Conservation (phyloP, 2,329 filamentous ascomycete species). For the Corinectria fuckeliana region DNA sequence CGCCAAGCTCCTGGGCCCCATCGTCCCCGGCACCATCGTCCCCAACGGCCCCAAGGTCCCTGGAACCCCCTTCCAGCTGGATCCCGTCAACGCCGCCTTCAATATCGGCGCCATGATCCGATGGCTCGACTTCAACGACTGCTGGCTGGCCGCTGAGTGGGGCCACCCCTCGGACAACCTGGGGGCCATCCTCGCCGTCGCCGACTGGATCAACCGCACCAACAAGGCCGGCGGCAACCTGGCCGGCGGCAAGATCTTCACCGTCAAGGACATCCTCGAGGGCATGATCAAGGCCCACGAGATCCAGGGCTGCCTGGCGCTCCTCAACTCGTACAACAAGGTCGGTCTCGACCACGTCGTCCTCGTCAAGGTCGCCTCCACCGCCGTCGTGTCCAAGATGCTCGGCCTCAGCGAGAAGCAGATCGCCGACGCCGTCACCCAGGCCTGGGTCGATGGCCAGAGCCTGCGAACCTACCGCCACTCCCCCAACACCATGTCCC, state of each 20-base stretch:
- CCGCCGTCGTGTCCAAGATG: slow-evolving; percentile 95
- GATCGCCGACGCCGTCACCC: slow-evolving; percentile 93
- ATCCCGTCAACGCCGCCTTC: slow-evolving; percentile 95
- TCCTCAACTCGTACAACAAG: slow-evolving; percentile 99
- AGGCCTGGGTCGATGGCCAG: slow-evolving; percentile 98
- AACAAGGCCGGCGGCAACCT: slow-evolving; percentile 78
- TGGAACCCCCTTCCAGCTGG: slow-evolving; percentile 91
- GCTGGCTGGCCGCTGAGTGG: slow-evolving; percentile 99
- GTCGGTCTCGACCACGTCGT: slow-evolving; percentile 98
- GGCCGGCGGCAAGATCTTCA: slow-evolving; percentile 87
- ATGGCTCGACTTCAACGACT: slow-evolving; percentile 99
- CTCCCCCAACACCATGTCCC: slow-evolving; percentile 98
- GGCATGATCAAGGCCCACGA: slow-evolving; percentile 99
- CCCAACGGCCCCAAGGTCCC: slow-evolving; percentile 92
- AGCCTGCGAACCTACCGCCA: slow-evolving; percentile 96
- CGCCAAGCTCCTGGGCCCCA: slow-evolving; percentile 89
- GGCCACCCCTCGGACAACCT: slow-evolving; percentile 98
- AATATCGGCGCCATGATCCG: slow-evolving; percentile 99
- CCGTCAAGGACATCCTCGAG: slow-evolving; percentile 89
- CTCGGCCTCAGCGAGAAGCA: slow-evolving; percentile 87
- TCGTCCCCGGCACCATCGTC: slow-evolving; percentile 88
- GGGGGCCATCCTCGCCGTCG: slow-evolving; percentile 93
- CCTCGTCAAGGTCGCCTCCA: slow-evolving; percentile 94
- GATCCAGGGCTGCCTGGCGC: slow-evolving; percentile 94
- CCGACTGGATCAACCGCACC: slow-evolving; percentile 96